These are phyloP conservation scores for Galerina marginata DNA, from an alignment of 768 basidiomycete genomes.

Conservation along the genomic window DNA sequence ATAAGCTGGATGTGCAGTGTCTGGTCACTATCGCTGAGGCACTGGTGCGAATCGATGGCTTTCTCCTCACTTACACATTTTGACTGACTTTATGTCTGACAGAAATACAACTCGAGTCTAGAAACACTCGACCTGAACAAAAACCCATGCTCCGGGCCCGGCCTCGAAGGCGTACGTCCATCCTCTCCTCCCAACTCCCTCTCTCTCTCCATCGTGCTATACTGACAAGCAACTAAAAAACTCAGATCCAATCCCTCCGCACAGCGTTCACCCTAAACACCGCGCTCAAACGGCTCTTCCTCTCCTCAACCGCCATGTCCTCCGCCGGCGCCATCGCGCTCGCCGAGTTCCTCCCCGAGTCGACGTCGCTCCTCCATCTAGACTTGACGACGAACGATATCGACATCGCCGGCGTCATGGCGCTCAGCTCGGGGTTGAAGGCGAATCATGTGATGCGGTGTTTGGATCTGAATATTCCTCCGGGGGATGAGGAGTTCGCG, in stretches of 20 bases:
- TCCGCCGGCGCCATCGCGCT: conserved; percentile 91
- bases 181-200: background rate
- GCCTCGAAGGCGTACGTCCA: conserved; percentile 82
- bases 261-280: conserved; percentile 93
- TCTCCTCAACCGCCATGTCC: conserved; percentile 80
- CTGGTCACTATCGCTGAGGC: conserved; percentile 87
- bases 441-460: conserved; percentile 88
- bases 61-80: background rate
- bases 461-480: conserved; percentile 91
- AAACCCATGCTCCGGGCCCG: conserved; percentile 92
- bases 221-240: background rate
- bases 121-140: conserved; percentile 94
- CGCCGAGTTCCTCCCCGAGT: conserved; percentile 95
- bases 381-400: conserved; percentile 86
- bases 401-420: conserved; percentile 92
- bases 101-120: conserved; percentile 95
- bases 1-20: conserved; percentile 86
- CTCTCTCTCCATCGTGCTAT: background rate
- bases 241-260: conserved; percentile 84
- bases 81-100: background rate
- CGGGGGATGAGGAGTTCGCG: conserved; percentile 81
- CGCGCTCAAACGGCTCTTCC: conserved; percentile 89
- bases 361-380: conserved; percentile 84
- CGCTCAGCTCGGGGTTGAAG: conserved; percentile 84
- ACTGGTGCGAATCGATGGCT: conserved; percentile 56